phyloP scores from a whole-genome alignment of 371 early-diverging fungal genomes.

The Mortierella sp. region DNA sequence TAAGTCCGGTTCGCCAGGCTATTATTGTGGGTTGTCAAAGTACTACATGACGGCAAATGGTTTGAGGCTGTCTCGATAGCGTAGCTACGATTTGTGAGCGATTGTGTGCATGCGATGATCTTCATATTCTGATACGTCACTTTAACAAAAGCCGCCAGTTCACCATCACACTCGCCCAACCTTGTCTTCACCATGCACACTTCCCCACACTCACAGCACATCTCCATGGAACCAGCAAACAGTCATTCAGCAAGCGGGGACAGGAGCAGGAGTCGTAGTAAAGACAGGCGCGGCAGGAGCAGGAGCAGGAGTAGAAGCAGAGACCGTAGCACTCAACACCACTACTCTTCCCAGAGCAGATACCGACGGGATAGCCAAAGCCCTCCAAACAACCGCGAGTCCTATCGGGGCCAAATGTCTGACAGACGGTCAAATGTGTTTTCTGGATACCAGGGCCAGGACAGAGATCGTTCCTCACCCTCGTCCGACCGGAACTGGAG shows the following conservation, averaged over 20 bases:
- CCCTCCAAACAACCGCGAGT: slow-evolving; percentile 11
- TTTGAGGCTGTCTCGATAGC: background rate
- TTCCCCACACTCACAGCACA: background rate
- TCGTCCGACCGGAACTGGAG: background rate
- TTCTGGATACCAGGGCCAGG: slow-evolving; percentile 4
- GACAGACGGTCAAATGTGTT: background rate
- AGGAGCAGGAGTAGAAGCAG: slow-evolving; percentile 21
- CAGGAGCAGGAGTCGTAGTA: slow-evolving; percentile 25
- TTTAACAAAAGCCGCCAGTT: no score
- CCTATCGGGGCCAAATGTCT: background rate
- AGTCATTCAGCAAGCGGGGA: background rate
- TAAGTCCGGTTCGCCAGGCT: background rate
- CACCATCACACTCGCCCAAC: no score
- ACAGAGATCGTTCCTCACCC: background rate
- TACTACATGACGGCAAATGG: background rate
- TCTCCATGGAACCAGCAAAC: background rate
- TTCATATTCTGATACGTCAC: background rate
- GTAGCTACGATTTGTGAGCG: background rate
- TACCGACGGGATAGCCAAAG: slow-evolving; percentile 21
- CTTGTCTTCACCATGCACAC: background rate
- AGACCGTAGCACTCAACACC: slow-evolving; percentile 3
- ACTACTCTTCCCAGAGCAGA: background rate
- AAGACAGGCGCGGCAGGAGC: slow-evolving; percentile 14
- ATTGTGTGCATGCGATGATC: background rate
- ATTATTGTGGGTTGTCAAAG: background rate